These are phyloP conservation scores for Knoxia roxburghii DNA, from an alignment of 257 asterid genomes.

Conservation along the genomic window DNA sequence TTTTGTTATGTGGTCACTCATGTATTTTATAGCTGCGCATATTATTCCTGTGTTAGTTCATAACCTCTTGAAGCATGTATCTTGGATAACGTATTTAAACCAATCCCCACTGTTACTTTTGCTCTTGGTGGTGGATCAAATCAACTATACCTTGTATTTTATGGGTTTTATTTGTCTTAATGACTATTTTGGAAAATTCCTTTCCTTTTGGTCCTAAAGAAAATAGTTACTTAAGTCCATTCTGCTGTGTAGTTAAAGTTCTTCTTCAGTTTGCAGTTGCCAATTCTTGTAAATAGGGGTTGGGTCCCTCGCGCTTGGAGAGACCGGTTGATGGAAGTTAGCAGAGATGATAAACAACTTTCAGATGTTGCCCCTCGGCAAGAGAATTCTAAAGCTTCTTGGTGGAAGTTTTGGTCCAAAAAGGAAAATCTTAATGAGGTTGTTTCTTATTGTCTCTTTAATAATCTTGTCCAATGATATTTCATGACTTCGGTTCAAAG, in stretches of 20 bases:
- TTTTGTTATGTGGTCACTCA: background rate
- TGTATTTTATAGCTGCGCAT: background rate
- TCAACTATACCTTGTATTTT: background rate
- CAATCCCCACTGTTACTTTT: background rate
- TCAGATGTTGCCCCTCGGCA: slow-evolving; percentile 31
- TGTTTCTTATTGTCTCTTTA: slow-evolving; percentile 18
- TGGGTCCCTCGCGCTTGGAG: slow-evolving; percentile 99
- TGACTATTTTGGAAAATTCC: background rate
- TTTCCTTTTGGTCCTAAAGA: background rate
- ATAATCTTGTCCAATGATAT: slow-evolving; percentile 13
- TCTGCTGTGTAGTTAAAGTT: slow-evolving; percentile 20
- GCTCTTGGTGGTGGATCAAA: background rate
- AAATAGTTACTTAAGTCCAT: slow-evolving; percentile 7
- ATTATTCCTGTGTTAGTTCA: background rate
- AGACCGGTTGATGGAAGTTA: slow-evolving; percentile 47
- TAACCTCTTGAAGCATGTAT: background rate
- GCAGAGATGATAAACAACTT: slow-evolving; percentile 26
- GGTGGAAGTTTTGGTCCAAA: slow-evolving; percentile 64
- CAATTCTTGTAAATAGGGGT: slow-evolving; percentile 91
- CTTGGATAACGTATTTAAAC: background rate
- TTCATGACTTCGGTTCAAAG: slow-evolving; percentile 14
- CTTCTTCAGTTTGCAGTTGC: slow-evolving; percentile 55
- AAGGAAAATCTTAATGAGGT: slow-evolving; percentile 42
- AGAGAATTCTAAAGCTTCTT: slow-evolving; percentile 37
- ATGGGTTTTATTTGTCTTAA: background rate